Conservation (phyloP, 2,329 filamentous ascomycete genomes). For the Aspergillus spinulosporus region DNA sequence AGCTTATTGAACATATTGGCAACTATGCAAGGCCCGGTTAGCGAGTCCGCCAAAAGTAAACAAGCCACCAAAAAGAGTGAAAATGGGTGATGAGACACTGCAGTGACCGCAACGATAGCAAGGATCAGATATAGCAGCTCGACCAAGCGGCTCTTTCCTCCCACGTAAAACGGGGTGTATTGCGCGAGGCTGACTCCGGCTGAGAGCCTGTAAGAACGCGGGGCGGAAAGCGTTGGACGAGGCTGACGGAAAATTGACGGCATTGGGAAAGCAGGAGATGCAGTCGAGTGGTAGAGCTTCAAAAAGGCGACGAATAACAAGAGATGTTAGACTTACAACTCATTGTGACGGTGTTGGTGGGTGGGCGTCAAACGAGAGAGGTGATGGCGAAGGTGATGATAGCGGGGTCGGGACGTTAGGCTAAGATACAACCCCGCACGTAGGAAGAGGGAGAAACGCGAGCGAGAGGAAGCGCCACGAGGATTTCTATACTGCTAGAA, state of each 20-base stretch:
- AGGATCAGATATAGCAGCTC: not conserved
- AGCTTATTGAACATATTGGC: slow-evolving; percentile 91
- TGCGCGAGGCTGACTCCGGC: slow-evolving; percentile 12
- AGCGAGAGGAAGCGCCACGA: not conserved
- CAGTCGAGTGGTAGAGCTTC: not conserved
- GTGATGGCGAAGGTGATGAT: slow-evolving; percentile 12
- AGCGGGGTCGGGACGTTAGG: slow-evolving; percentile 21
- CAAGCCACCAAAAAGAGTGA: not conserved
- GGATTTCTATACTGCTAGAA: not conserved
- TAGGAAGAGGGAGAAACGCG: slow-evolving; percentile 18
- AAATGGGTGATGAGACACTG: not conserved
- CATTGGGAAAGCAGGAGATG: slow-evolving; percentile 5
- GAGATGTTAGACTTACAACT: slow-evolving; percentile 26
- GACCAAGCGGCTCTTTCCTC: not conserved
- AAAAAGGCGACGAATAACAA: not conserved
- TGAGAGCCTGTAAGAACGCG: slow-evolving; percentile 10
- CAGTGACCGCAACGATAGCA: not conserved
- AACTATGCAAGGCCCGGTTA: slow-evolving; percentile 54
- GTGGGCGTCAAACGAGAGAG: not conserved
- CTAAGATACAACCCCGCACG: slow-evolving; percentile 28
- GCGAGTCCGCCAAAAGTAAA: not conserved
- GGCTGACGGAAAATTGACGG: slow-evolving; percentile 2
- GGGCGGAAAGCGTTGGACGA: slow-evolving; percentile 6
- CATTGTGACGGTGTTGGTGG: slow-evolving; percentile 20
- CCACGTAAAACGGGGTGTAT: not conserved